A percentile compares a stretch with the other conserved stretches of the same genome.
Evolutionary conservation across 805 yeast species (phyloP).

Genomic region (Ogataea sp.): DNA sequence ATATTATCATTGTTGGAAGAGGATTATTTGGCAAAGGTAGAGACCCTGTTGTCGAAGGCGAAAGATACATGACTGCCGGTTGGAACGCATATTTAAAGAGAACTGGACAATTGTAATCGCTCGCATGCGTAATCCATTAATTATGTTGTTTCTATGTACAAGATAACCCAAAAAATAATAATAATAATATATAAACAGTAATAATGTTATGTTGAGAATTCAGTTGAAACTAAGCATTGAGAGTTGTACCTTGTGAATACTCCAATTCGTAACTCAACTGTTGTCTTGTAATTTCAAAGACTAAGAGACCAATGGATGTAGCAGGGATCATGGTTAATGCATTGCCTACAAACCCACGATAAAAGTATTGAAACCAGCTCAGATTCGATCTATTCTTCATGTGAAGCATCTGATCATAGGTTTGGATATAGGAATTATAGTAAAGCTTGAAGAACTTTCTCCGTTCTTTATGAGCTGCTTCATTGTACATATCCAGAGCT

Average conservation of each 20-base stretch:
- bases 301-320: constrained; percentile 77
- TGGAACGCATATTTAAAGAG: constrained; percentile 79
- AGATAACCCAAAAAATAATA: too few relatives aligned
- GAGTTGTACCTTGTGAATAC: neutral
- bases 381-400: constrained; percentile 46
- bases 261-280: constrained; percentile 21
- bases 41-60: constrained; percentile 81
- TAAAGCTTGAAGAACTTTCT: constrained; percentile 40
- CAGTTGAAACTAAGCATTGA: neutral
- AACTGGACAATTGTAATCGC: constrained; percentile 9
- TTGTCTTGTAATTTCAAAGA: constrained; percentile 72
- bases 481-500: constrained; percentile 59
- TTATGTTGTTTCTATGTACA: neutral
- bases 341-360: constrained; percentile 69
- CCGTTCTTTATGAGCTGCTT: constrained; percentile 18
- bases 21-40: constrained; percentile 93
- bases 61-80: constrained; percentile 86
- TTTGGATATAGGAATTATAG: constrained; percentile 69
- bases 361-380: constrained; percentile 59
- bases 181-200: too few relatives aligned
- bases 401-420: constrained; percentile 51
- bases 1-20: constrained; percentile 95
- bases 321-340: constrained; percentile 79
- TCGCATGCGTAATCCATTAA: neutral
- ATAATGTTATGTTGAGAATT: too few relatives aligned